phyloP scores from a whole-genome alignment of 2,329 filamentous ascomycete species.

The Ophiobolus disseminans region DNA sequence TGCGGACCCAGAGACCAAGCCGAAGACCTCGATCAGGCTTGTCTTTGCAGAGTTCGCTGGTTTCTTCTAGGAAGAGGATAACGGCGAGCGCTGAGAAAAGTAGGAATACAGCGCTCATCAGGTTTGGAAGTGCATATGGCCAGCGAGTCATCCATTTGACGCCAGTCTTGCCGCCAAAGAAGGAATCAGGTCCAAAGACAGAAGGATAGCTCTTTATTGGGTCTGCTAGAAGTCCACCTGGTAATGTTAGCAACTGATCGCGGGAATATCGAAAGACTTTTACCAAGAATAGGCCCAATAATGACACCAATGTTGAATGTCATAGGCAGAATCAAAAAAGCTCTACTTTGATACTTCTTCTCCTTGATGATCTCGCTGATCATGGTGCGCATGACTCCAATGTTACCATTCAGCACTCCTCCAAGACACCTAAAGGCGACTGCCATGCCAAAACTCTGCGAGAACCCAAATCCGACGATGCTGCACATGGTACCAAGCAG shows the following conservation, averaged over 20 bases:
- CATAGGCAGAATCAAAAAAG: slow-evolving; percentile 69
- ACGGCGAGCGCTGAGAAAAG: slow-evolving; percentile 62
- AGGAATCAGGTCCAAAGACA: slow-evolving; percentile 67
- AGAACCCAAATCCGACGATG: slow-evolving; percentile 73
- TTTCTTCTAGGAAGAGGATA: slow-evolving; percentile 71
- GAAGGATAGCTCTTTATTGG: slow-evolving; percentile 67
- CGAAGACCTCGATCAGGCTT: slow-evolving; percentile 51
- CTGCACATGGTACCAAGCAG: slow-evolving; percentile 72
- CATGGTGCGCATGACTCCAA: slow-evolving; percentile 77
- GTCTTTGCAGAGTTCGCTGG: slow-evolving; percentile 50
- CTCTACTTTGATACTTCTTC: slow-evolving; percentile 66
- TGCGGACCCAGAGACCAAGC: slow-evolving; percentile 48
- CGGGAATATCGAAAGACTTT: background rate
- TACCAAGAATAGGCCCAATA: slow-evolving; percentile 52
- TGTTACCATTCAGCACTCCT: slow-evolving; percentile 74
- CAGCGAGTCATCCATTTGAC: slow-evolving; percentile 70
- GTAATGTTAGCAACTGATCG: slow-evolving; percentile 39
- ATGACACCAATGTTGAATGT: slow-evolving; percentile 69
- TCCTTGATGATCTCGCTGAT: slow-evolving; percentile 75
- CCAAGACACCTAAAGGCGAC: slow-evolving; percentile 71
- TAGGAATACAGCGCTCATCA: slow-evolving; percentile 70
- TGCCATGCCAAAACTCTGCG: slow-evolving; percentile 66
- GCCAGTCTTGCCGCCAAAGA: slow-evolving; percentile 63
- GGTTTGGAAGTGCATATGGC: slow-evolving; percentile 73
- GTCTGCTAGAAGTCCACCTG: slow-evolving; percentile 72